A percentile compares a stretch with the other conserved stretches of the same genome.
Conservation (phyloP, 108 stramenopile species). For the Fragilaria radians region DNA sequence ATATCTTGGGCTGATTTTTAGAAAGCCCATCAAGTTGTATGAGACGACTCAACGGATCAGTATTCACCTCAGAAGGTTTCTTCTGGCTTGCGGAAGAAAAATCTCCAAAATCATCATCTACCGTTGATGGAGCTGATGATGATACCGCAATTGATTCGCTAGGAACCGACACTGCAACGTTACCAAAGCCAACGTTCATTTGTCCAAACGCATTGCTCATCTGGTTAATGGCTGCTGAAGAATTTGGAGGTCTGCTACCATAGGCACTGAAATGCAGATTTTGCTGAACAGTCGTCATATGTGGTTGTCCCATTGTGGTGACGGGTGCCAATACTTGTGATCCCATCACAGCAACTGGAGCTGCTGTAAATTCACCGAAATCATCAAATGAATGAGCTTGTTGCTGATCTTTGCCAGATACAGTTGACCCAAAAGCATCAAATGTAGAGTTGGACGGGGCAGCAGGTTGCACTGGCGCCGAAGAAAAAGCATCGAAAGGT, state of each 20-base stretch:
- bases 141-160: conserved; percentile 5
- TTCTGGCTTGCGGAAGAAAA: conserved; percentile 45
- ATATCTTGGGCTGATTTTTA: conserved; percentile 56
- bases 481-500: neutral
- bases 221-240: conserved; percentile 11
- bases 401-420: conserved; percentile 5
- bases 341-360: conserved; percentile 3
- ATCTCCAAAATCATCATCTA: conserved; percentile 52
- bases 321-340: neutral
- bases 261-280: neutral
- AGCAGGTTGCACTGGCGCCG: conserved; percentile 8
- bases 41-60: conserved; percentile 66
- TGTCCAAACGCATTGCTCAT: conserved; percentile 41
- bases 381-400: conserved; percentile 3
- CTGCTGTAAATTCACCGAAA: conserved; percentile 34
- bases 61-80: conserved; percentile 20
- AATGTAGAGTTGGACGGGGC: conserved; percentile 27
- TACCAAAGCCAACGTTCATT: conserved; percentile 20
- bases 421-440: conserved; percentile 52
- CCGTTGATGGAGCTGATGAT: conserved; percentile 23
- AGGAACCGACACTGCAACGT: neutral
- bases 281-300: neutral
- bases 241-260: too few species aligned
- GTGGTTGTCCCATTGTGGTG: neutral
- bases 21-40: conserved; percentile 72